Percentiles rank a stretch among this genome's conserved stretches.
These are phyloP conservation scores for Coprinopsis marcescibilis DNA, from an alignment of 768 basidiomycete genomes.

Conservation along the genomic window DNA sequence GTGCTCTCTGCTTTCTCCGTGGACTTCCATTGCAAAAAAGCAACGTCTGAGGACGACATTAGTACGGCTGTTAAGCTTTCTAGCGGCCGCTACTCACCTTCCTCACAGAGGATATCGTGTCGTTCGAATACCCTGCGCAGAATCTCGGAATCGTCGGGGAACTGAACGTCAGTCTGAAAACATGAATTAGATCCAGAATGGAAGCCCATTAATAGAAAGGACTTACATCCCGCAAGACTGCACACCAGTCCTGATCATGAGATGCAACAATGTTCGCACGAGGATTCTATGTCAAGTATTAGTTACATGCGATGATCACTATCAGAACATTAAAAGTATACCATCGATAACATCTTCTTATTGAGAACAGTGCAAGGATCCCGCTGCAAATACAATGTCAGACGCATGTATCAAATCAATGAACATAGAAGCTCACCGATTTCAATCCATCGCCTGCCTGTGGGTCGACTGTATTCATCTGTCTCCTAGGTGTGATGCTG, in stretches of 20 bases:
- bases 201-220: background rate
- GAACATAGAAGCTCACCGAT: background rate
- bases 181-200: background rate
- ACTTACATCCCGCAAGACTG: constrained; percentile 5
- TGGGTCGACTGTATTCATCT: background rate
- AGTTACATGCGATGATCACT: background rate
- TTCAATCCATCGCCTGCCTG: background rate
- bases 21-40: constrained; percentile 4
- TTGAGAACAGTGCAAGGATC: constrained; percentile 6
- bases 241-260: constrained; percentile 10
- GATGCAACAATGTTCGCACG: constrained; percentile 4
- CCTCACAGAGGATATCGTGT: background rate
- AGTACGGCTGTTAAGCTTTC: background rate
- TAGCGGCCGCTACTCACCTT: background rate
- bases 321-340: background rate
- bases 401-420: background rate
- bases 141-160: background rate
- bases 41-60: background rate
- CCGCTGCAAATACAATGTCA: background rate
- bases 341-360: constrained; percentile 3
- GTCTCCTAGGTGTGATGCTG: background rate
- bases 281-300: background rate
- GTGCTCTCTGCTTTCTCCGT: background rate
- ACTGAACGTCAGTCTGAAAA: background rate
- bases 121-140: background rate